phyloP scores from a whole-genome alignment of 495 filamentous ascomycete genomes.

The Pseudoneurospora amorphoporcata region DNA sequence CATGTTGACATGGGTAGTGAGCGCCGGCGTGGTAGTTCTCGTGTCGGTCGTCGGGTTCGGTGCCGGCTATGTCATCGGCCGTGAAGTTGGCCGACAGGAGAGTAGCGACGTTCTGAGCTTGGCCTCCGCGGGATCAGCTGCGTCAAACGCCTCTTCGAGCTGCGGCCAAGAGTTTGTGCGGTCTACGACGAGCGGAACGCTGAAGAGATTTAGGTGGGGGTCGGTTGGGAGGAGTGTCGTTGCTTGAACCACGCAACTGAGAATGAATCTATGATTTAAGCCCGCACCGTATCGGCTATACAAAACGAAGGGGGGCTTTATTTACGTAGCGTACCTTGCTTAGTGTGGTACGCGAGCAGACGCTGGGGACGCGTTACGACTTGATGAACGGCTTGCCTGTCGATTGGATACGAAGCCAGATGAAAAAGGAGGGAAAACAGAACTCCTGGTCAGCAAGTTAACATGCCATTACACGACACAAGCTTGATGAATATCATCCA shows the following conservation, averaged over 20 bases:
- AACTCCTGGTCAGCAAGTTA: background rate
- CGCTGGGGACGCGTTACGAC: background rate
- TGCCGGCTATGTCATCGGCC: slow-evolving; percentile 81
- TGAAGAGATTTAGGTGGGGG: slow-evolving; percentile 40
- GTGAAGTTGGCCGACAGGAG: slow-evolving; percentile 68
- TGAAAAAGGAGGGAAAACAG: background rate
- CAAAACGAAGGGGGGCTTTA: too few relatives aligned
- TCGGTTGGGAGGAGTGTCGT: slow-evolving; percentile 29
- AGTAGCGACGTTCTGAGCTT: slow-evolving; percentile 16
- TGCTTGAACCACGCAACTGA: slow-evolving; percentile 17
- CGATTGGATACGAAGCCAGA: background rate
- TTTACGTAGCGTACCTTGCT: background rate
- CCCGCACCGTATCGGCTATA: background rate
- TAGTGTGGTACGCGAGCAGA: background rate
- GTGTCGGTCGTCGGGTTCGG: slow-evolving; percentile 88
- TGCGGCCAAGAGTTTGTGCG: slow-evolving; percentile 35
- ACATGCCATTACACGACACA: background rate
- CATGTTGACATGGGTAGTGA: slow-evolving; percentile 82
- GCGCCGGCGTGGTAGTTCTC: slow-evolving; percentile 83
- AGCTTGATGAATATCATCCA: background rate
- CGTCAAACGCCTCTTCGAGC: slow-evolving; percentile 30
- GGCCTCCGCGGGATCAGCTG: slow-evolving; percentile 26
- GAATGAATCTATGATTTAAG: background rate
- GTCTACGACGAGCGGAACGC: slow-evolving; percentile 25
- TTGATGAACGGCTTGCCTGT: background rate